Percentiles rank a stretch among this genome's conserved stretches.
Evolutionary conservation across 257 asterid species (phyloP).

Genomic region (Cruciata laevipes): DNA sequence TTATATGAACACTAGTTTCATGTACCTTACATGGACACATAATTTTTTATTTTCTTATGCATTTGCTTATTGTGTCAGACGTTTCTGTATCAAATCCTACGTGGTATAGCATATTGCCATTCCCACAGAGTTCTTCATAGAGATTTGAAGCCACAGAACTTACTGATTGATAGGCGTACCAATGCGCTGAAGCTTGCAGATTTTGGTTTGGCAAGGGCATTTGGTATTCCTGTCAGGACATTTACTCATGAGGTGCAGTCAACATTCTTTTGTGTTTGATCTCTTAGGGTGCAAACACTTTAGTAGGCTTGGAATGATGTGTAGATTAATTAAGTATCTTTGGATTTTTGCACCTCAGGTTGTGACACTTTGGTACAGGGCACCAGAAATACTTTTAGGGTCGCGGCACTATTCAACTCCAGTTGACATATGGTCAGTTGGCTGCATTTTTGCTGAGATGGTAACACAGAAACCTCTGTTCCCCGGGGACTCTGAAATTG

Average conservation of each 20-base stretch:
- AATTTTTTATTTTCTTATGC: background rate
- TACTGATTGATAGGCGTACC: constrained; percentile 85
- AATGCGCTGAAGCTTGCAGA: constrained; percentile 90
- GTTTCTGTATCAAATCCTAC: constrained; percentile 78
- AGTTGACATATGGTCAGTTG: constrained; percentile 96
- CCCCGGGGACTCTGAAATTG: constrained; percentile 97
- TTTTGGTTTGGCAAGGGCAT: constrained; percentile 96
- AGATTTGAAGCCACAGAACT: constrained; percentile 93
- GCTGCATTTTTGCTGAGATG: constrained; percentile 99
- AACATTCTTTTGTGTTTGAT: constrained; percentile 1
- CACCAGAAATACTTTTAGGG: constrained; percentile 96
- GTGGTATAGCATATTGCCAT: constrained; percentile 93
- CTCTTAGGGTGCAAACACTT: background rate
- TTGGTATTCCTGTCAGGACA: constrained; percentile 94
- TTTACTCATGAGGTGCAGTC: constrained; percentile 76
- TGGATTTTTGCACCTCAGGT: constrained; percentile 38
- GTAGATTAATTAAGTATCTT: background rate
- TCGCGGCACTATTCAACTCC: constrained; percentile 94
- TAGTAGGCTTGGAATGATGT: background rate
- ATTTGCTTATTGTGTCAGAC: constrained; percentile 31
- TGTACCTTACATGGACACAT: background rate
- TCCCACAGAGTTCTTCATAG: constrained; percentile 94
- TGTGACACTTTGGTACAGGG: constrained; percentile 96
- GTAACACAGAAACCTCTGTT: constrained; percentile 69
- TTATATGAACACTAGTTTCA: background rate